phyloP scores from a whole-genome alignment of 352 stramenopile species.

The Thalassiosira hispida region DNA sequence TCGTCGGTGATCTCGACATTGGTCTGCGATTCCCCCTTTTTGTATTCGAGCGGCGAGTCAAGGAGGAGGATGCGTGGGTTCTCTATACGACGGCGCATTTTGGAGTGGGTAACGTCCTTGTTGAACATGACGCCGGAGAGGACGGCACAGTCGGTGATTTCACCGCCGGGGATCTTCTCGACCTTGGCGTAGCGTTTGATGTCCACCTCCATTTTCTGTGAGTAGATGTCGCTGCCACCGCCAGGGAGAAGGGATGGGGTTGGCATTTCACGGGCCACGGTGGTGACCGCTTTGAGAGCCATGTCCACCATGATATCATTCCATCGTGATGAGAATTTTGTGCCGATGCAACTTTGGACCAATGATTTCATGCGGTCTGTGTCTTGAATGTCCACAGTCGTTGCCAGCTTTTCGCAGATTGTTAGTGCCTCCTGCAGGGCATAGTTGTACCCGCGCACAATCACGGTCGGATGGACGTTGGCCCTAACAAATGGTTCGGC shows the following conservation, averaged over 20 bases:
- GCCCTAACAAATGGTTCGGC: slow-evolving; percentile 96
- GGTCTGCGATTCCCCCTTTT: slow-evolving; percentile 97
- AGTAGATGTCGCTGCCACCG: slow-evolving; percentile 64
- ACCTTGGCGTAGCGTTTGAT: slow-evolving; percentile 99
- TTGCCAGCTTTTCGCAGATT: slow-evolving; percentile 92
- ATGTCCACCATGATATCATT: slow-evolving; percentile 97
- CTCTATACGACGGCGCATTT: slow-evolving; percentile 98
- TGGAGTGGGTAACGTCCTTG: slow-evolving; percentile 99
- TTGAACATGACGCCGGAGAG: slow-evolving; percentile 99
- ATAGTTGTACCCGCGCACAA: slow-evolving; percentile 95
- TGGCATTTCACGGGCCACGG: slow-evolving; percentile 87
- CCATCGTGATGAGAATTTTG: slow-evolving; percentile 97
- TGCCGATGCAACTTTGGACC: slow-evolving; percentile 96
- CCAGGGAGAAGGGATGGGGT: slow-evolving; percentile 16
- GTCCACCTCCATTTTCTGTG: slow-evolving; percentile 94
- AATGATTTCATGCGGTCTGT: slow-evolving; percentile 94
- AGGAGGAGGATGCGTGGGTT: slow-evolving; percentile 98
- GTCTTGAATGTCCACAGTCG: slow-evolving; percentile 95
- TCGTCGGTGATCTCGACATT: slow-evolving; percentile 99
- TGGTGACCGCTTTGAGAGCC: slow-evolving; percentile 96
- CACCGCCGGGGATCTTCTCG: slow-evolving; percentile 98
- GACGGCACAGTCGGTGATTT: slow-evolving; percentile 90
- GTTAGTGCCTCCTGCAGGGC: slow-evolving; percentile 89
- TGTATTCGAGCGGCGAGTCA: slow-evolving; percentile 99
- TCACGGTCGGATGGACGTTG: slow-evolving; percentile 98